Evolutionary conservation across 805 yeast species (phyloP).

Genomic region (Barnettozyma californica): DNA sequence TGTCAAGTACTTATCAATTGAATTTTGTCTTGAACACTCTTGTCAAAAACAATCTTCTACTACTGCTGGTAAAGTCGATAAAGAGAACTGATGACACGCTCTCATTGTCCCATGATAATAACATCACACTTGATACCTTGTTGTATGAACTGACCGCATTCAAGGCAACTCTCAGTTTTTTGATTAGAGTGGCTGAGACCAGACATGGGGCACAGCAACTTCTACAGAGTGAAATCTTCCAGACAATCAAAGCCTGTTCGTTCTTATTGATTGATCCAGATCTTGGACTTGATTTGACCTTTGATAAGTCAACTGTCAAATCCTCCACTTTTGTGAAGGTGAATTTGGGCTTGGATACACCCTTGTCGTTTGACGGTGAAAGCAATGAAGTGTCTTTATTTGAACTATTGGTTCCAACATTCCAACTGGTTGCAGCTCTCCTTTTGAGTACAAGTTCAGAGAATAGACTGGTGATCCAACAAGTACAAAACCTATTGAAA

Average conservation of each 20-base stretch:
- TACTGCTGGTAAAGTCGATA: constrained; percentile 60
- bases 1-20: constrained; percentile 45
- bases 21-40: constrained; percentile 57
- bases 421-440: constrained; percentile 65
- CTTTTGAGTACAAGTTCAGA: constrained; percentile 74
- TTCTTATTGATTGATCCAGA: constrained; percentile 73
- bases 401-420: constrained; percentile 66
- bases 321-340: constrained; percentile 34
- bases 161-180: constrained; percentile 62
- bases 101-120: constrained; percentile 28
- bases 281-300: constrained; percentile 55
- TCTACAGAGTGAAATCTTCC: constrained; percentile 68
- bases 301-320: constrained; percentile 31
- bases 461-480: constrained; percentile 51
- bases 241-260: constrained; percentile 48
- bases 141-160: constrained; percentile 74
- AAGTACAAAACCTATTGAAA: constrained; percentile 45
- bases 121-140: constrained; percentile 45
- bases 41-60: constrained; percentile 59
- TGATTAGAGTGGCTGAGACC: constrained; percentile 71
- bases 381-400: constrained; percentile 44
- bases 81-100: constrained; percentile 65
- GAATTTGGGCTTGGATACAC: constrained; percentile 48
- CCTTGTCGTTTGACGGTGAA: constrained; percentile 33
- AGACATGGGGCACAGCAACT: constrained; percentile 73